Evolutionary conservation across 495 filamentous ascomycete genomes (phyloP).

Genomic region (Thozetella sp.): DNA sequence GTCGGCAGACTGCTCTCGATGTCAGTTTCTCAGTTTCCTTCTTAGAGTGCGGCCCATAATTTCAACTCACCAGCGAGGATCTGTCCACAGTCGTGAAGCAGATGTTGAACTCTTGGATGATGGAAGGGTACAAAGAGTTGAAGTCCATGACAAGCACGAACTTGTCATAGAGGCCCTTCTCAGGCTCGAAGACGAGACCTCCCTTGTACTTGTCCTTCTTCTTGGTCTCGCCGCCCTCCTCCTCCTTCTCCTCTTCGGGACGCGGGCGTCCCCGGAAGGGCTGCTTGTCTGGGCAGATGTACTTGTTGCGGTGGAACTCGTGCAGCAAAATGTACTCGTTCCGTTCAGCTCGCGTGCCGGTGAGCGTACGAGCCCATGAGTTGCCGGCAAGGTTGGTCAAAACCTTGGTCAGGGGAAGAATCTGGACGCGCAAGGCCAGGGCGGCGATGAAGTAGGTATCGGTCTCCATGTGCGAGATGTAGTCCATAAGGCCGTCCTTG

Average conservation of each 20-base stretch:
- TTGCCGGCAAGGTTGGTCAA: constrained; percentile 97
- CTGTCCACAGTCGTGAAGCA: constrained; percentile 97
- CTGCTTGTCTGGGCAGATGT: constrained; percentile 94
- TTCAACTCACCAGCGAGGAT: constrained; percentile 54
- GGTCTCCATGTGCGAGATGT: constrained; percentile 86
- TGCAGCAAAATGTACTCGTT: constrained; percentile 99
- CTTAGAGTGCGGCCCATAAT: background rate
- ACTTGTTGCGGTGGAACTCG: constrained; percentile 94
- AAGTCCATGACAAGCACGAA: constrained; percentile 99
- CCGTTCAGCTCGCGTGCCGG: constrained; percentile 92
- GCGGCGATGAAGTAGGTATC: constrained; percentile 97
- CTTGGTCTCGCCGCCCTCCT: constrained; percentile 73
- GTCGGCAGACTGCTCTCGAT: constrained; percentile 62
- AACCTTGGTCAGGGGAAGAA: constrained; percentile 91
- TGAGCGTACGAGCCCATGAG: constrained; percentile 95
- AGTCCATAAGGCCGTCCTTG: constrained; percentile 88
- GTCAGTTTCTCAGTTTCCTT: constrained; percentile 15
- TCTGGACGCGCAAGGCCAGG: constrained; percentile 82
- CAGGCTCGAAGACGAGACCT: constrained; percentile 96
- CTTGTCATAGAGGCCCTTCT: constrained; percentile 95
- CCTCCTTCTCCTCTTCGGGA: constrained; percentile 60
- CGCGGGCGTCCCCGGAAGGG: constrained; percentile 70
- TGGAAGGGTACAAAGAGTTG: constrained; percentile 97
- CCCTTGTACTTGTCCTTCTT: constrained; percentile 99
- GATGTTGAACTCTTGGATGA: constrained; percentile 99